Percentiles rank a stretch among this genome's conserved stretches.
These are phyloP conservation scores for Coemansia sp. DNA, from an alignment of 192 early-diverging fungal species.

Conservation along the genomic window DNA sequence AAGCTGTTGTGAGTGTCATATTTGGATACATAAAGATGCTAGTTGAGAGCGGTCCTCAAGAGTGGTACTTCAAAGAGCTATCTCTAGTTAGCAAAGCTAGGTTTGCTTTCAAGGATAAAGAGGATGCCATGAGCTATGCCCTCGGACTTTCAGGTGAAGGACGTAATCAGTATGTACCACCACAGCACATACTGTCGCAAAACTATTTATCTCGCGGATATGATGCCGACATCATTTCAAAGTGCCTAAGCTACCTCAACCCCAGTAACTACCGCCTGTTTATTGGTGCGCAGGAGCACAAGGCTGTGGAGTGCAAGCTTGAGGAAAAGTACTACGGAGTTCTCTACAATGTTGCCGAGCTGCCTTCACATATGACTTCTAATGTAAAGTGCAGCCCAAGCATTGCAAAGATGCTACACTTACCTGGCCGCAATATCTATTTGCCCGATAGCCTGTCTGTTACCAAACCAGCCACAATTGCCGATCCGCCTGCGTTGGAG, in stretches of 20 bases:
- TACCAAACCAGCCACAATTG: neutral
- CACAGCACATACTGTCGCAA: constrained; percentile 63
- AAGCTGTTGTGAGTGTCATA: constrained; percentile 17
- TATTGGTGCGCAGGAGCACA: constrained; percentile 38
- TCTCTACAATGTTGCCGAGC: constrained; percentile 59
- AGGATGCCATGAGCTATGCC: constrained; percentile 22
- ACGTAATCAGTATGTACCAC: constrained; percentile 62
- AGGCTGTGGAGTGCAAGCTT: constrained; percentile 18
- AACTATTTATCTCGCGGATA: constrained; percentile 61
- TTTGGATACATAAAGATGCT: constrained; percentile 31
- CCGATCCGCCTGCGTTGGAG: neutral
- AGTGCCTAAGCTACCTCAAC: constrained; percentile 57
- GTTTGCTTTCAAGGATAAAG: constrained; percentile 67
- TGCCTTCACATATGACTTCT: neutral
- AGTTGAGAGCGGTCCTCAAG: neutral
- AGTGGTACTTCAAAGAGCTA: constrained; percentile 39
- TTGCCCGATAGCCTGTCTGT: constrained; percentile 29
- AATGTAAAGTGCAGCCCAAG: neutral
- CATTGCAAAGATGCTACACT: neutral
- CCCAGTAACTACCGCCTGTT: constrained; percentile 59
- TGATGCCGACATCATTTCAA: constrained; percentile 59
- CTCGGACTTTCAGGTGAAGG: neutral
- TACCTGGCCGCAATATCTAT: constrained; percentile 10
- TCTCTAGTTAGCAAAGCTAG: constrained; percentile 20
- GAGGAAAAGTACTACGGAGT: constrained; percentile 77